Evolutionary conservation across 805 yeast genomes (phyloP), one percentile per base, ranked within the genome.

Genomic region (Candida suzukii): DNA sequence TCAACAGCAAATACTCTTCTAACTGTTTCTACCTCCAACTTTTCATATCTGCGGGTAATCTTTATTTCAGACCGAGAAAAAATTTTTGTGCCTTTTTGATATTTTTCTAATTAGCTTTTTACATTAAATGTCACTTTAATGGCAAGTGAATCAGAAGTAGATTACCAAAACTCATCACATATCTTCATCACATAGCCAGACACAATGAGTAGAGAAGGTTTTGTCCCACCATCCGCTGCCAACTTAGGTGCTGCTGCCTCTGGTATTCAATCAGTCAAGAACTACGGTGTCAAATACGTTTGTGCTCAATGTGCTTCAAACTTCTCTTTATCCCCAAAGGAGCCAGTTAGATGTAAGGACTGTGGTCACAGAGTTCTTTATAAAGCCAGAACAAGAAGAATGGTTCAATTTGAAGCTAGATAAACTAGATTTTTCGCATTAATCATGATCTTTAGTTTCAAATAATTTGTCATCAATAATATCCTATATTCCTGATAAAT

Each of bases 311-410:
- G 99, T 67, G 95, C 97, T 9, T 78, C 90, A 42, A 80, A 83
- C 41, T 83, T 90, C 53, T 79, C 95, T 3, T 76, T 93, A 51
- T 81, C 88, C 41, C 88, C 91, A 67, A 87, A 85, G 52, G 99
- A 93, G 63, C 95, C 98, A 25, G 95, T 93, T 49, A 85, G 98
- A 70, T 93, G 99, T 70, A 90, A 88, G 67, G 95, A 90, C 53
- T 93, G 99, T 67, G 99, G 99, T 48, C 98, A 93, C 70, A 83
- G 99, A 69, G 97, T 93, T 46, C 71, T 93, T 48, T 87, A 91
- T 71, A 93, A 93, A 71, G 95, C 96, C 47, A 83, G 99, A 71
- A 91, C 98, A 38, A 86, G 90, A 73, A 80, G 98, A 71, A 87
- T 91, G 95, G 95, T 83, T 40, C 90, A 83, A 65, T 83, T 83